These are phyloP conservation scores for Mycena belliarum DNA, from an alignment of 768 basidiomycete genomes.

Conservation along the genomic window DNA sequence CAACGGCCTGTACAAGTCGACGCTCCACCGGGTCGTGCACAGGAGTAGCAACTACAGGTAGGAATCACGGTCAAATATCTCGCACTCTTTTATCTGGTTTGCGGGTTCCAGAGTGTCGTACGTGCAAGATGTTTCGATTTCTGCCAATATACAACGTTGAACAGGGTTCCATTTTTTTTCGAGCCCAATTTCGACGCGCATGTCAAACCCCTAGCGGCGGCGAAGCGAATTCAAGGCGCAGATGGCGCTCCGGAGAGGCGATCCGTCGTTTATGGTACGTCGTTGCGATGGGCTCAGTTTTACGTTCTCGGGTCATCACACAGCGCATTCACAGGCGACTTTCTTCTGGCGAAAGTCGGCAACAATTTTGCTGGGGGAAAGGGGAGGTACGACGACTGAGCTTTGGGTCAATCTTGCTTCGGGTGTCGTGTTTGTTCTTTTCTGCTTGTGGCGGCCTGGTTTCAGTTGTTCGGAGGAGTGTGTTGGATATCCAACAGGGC, in stretches of 20 bases:
- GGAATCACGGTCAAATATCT: conserved; percentile 1
- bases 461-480: too few species aligned
- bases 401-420: too few species aligned
- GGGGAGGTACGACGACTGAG: conserved; percentile 37
- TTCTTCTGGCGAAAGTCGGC: conserved; percentile 70
- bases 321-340: conserved; percentile 51
- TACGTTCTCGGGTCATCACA: not conserved
- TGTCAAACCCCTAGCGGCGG: conserved; percentile 66
- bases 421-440: too few species aligned
- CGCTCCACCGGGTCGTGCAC: conserved; percentile 89
- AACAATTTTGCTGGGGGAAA: conserved; percentile 62
- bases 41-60: conserved; percentile 68
- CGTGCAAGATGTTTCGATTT: conserved; percentile 27
- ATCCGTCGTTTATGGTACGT: conserved; percentile 59
- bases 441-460: too few species aligned
- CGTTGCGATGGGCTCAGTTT: not conserved
- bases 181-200: conserved; percentile 83
- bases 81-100: not conserved
- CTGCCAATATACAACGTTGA: too few species aligned
- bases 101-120: conserved; percentile 63
- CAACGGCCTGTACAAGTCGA: conserved; percentile 82
- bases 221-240: conserved; percentile 44
- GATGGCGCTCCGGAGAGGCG: conserved; percentile 27
- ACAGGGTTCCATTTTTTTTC: conserved; percentile 89
- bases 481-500: too few species aligned